These are phyloP conservation scores for Exobasidium cylindrosporum DNA, from an alignment of 1,284 basidiomycete genomes.

Conservation along the genomic window DNA sequence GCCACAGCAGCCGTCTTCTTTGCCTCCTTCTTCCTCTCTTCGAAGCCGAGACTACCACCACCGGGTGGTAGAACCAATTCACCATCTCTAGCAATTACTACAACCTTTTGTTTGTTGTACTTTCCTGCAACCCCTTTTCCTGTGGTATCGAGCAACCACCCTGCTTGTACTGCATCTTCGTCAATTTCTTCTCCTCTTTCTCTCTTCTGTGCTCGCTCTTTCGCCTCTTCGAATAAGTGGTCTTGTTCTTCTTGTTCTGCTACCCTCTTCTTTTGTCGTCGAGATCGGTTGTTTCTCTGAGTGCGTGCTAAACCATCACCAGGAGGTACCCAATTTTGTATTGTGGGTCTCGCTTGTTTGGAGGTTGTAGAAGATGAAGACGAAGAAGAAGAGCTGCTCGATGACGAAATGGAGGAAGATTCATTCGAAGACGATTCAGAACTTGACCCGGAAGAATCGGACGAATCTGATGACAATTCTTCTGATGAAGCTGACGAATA, in stretches of 20 bases:
- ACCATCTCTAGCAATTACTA: not conserved
- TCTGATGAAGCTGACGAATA: not conserved
- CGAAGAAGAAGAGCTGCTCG: not conserved
- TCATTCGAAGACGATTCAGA: not conserved
- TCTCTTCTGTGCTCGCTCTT: slow-evolving; percentile 2
- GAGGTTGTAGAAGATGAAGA: not conserved
- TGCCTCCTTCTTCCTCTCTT: not conserved
- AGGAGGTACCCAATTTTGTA: not conserved
- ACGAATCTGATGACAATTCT: not conserved
- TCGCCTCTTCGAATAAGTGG: not conserved
- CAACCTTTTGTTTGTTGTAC: not conserved
- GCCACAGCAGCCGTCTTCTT: not conserved
- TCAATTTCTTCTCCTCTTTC: slow-evolving; percentile 2
- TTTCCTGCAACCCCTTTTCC: not conserved
- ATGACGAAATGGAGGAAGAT: not conserved
- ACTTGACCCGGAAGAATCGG: not conserved
- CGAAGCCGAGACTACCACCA: slow-evolving; percentile 1
- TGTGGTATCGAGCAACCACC: not conserved
- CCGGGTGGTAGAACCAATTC: not conserved
- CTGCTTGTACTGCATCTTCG: not conserved
- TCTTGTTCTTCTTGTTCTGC: not conserved
- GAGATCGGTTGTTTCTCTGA: not conserved
- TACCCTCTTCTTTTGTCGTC: slow-evolving; percentile 1
- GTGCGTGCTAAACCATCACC: slow-evolving; percentile 1
- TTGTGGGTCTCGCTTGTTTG: not conserved